Conservation (phyloP, 1,284 basidiomycete species). For the Leccinum subatratum region DNA sequence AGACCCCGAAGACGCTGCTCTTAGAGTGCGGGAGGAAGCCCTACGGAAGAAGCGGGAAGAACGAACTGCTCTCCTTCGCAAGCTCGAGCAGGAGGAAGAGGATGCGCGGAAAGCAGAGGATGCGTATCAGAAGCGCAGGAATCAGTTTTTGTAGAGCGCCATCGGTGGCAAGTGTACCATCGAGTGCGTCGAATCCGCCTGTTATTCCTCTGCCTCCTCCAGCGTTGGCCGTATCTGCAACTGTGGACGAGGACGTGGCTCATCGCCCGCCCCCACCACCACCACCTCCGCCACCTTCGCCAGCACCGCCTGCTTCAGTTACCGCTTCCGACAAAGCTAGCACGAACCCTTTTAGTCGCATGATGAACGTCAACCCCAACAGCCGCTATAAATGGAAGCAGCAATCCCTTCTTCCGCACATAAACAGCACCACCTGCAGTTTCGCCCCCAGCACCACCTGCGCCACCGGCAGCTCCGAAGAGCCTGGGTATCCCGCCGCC, state of each 20-base stretch:
- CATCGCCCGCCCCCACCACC: conserved; percentile 30
- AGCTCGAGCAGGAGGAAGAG: conserved; percentile 70
- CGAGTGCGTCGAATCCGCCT: conserved; percentile 12
- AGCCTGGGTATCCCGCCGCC: conserved; percentile 43
- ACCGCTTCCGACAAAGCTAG: conserved; percentile 38
- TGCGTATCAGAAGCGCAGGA: conserved; percentile 46
- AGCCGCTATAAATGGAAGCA: conserved; percentile 34
- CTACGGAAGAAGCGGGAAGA: conserved; percentile 65
- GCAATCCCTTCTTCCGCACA: conserved; percentile 57
- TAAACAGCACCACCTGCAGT: conserved; percentile 37
- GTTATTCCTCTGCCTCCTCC: conserved; percentile 22
- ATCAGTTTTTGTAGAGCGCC: conserved; percentile 40
- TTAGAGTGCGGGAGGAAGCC: conserved; percentile 61
- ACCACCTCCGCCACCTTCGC: conserved; percentile 15
- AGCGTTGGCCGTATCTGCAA: conserved; percentile 25
- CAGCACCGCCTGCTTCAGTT: conserved; percentile 30
- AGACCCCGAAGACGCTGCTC: conserved; percentile 63
- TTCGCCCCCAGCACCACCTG: conserved; percentile 12
- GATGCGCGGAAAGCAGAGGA: conserved; percentile 64
- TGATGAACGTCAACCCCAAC: conserved; percentile 42
- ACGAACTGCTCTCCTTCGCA: conserved; percentile 57
- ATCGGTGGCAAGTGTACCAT: conserved; percentile 13
- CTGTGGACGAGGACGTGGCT: conserved; percentile 23
- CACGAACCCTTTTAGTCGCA: conserved; percentile 69
- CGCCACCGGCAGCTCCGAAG: conserved; percentile 33